Percentiles rank a stretch among this genome's conserved stretches.
These are phyloP conservation scores for Picea glauca DNA, from an alignment of 75 land plant species.

Conservation along the genomic window DNA sequence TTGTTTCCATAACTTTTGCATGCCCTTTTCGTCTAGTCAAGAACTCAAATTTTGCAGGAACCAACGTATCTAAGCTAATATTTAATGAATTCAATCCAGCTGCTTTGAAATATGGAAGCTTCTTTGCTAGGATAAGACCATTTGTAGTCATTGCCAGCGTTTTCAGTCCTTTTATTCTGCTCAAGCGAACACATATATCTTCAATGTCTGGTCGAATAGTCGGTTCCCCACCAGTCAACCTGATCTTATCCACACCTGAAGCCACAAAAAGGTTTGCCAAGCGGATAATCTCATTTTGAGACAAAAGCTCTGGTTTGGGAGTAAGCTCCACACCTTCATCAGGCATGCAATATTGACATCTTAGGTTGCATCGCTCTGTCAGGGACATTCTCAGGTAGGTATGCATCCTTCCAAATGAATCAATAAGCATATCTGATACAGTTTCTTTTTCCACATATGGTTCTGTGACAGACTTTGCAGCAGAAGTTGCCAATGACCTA, in stretches of 20 bases:
- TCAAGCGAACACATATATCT: constrained; percentile 66
- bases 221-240: constrained; percentile 98
- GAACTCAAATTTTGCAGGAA: constrained; percentile 95
- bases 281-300: constrained; percentile 65
- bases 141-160: constrained; percentile 91
- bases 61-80: constrained; percentile 92
- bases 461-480: constrained; percentile 21
- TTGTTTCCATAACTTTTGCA: constrained; percentile 77
- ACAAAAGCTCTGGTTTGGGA: constrained; percentile 58
- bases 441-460: constrained; percentile 20
- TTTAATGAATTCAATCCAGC: constrained; percentile 73
- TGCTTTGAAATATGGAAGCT: constrained; percentile 79
- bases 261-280: constrained; percentile 73
- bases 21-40: constrained; percentile 94
- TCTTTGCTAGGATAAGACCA: constrained; percentile 76
- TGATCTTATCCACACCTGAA: constrained; percentile 88
- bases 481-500: constrained; percentile 26
- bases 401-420: constrained; percentile 90
- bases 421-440: constrained; percentile 73
- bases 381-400: constrained; percentile 89
- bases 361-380: constrained; percentile 97
- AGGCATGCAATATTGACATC: constrained; percentile 99
- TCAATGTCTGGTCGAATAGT: constrained; percentile 86
- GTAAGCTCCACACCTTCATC: constrained; percentile 94
- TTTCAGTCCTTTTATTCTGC: constrained; percentile 67